phyloP scores from a whole-genome alignment of 345 rosid species.

The Eucalyptus cloeziana region DNA sequence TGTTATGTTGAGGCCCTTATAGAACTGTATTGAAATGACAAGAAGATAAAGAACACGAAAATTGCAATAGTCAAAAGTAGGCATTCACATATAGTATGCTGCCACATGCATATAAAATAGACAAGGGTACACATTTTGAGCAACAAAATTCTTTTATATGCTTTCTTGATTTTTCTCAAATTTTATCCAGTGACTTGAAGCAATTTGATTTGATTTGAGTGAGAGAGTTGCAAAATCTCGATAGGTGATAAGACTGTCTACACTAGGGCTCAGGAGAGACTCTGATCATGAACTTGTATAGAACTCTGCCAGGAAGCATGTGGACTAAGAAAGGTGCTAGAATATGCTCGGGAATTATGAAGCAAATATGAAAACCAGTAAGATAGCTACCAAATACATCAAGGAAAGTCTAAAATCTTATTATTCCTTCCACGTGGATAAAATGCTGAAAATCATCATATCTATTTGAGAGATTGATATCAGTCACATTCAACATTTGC shows the following conservation, averaged over 20 bases:
- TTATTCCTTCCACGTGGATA: neutral
- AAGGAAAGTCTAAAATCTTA: neutral
- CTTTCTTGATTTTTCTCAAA: neutral
- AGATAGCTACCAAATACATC: neutral
- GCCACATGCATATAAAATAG: neutral
- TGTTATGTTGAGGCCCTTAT: slow-evolving; percentile 68
- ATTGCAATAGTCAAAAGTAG: neutral
- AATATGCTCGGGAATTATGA: neutral
- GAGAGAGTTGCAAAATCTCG: neutral
- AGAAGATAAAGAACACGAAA: neutral
- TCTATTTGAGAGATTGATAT: neutral
- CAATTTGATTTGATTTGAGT: neutral
- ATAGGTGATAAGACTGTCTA: neutral
- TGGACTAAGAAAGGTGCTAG: neutral
- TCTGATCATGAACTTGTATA: neutral
- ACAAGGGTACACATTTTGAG: neutral
- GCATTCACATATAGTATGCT: neutral
- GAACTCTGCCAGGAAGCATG: neutral
- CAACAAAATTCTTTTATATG: neutral
- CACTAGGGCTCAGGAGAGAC: neutral
- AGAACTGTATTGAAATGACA: slow-evolving; percentile 48
- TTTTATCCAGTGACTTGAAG: neutral
- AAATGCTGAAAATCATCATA: neutral
- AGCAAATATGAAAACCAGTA: neutral
- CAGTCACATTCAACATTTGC: neutral